A percentile compares a stretch with the other conserved stretches of the same genome.
Conservation (phyloP, 2,329 filamentous ascomycete species). For the Arachnomyces sp. region DNA sequence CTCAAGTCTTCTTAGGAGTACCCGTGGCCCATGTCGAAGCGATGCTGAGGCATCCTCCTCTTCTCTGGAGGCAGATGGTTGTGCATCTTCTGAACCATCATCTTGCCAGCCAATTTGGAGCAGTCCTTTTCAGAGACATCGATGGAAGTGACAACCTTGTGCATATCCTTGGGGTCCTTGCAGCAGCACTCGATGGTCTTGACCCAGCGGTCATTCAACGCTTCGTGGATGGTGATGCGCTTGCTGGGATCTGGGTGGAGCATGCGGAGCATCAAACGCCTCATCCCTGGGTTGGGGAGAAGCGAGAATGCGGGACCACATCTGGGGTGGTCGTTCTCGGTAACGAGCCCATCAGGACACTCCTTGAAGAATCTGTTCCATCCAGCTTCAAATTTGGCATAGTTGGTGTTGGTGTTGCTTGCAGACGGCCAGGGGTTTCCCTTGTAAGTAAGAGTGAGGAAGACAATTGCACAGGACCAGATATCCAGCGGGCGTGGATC, state of each 20-base stretch:
- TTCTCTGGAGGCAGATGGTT: constrained; percentile 25
- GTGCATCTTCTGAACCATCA: constrained; percentile 24
- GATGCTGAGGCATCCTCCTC: constrained; percentile 19
- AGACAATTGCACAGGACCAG: constrained; percentile 78
- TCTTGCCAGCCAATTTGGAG: constrained; percentile 16
- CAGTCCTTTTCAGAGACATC: constrained; percentile 21
- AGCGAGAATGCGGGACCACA: constrained; percentile 56
- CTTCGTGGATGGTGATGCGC: constrained; percentile 61
- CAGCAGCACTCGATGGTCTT: constrained; percentile 72
- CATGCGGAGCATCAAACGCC: constrained; percentile 69
- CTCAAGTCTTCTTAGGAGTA: constrained; percentile 20
- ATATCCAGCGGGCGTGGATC: constrained; percentile 76
- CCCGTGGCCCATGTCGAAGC: constrained; percentile 22
- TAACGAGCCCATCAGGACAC: constrained; percentile 43
- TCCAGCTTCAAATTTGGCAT: constrained; percentile 55
- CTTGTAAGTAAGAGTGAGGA: constrained; percentile 65
- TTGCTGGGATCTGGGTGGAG: constrained; percentile 66
- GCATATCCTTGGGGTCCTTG: constrained; percentile 55
- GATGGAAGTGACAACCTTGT: constrained; percentile 52
- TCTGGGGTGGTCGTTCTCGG: constrained; percentile 57
- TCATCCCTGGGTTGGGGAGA: constrained; percentile 59
- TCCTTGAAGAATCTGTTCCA: constrained; percentile 61
- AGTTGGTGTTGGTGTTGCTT: constrained; percentile 49
- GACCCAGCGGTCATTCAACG: constrained; percentile 63
- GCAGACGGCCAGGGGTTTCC: constrained; percentile 69